Percentiles rank a stretch among this genome's conserved stretches.
These are phyloP conservation scores for Aspergillus coremiiformis DNA, from an alignment of 495 filamentous ascomycete species.

Conservation along the genomic window DNA sequence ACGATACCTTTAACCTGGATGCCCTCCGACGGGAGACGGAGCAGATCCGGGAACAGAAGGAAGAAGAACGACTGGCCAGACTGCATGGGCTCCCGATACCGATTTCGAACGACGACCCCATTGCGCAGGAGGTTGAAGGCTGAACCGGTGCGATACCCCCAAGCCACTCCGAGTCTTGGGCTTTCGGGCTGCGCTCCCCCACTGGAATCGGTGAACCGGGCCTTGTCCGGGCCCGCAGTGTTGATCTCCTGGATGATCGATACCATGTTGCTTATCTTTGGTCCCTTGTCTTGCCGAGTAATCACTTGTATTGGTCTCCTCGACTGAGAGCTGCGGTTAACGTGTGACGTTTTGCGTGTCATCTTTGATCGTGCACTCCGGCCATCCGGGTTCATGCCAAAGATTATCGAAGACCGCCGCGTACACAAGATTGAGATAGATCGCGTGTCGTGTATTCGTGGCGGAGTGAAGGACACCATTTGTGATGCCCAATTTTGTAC, in stretches of 20 bases:
- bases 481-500: conserved; percentile 28
- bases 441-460: conserved; percentile 10
- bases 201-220: conserved; percentile 19
- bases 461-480: conserved; percentile 23
- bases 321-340: conserved; percentile 16
- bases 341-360: conserved; percentile 16
- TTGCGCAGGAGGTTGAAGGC: conserved; percentile 25
- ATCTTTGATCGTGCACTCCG: conserved; percentile 13
- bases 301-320: conserved; percentile 13
- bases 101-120: conserved; percentile 12
- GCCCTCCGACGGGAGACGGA: conserved; percentile 66
- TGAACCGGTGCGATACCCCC: conserved; percentile 21
- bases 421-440: conserved; percentile 19
- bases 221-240: conserved; percentile 19
- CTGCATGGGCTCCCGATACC: conserved; percentile 25
- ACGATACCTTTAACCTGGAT: conserved; percentile 66
- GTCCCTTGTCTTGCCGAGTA: conserved; percentile 2
- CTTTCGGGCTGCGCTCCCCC: conserved; percentile 20
- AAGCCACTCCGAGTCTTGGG: conserved; percentile 25
- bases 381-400: conserved; percentile 2
- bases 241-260: conserved; percentile 20
- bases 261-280: conserved; percentile 8
- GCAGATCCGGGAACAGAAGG: conserved; percentile 41
- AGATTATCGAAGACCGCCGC: background rate
- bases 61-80: conserved; percentile 38